phyloP scores from a whole-genome alignment of 2,329 filamentous ascomycete genomes.

The Chaetothyriales sp. region DNA sequence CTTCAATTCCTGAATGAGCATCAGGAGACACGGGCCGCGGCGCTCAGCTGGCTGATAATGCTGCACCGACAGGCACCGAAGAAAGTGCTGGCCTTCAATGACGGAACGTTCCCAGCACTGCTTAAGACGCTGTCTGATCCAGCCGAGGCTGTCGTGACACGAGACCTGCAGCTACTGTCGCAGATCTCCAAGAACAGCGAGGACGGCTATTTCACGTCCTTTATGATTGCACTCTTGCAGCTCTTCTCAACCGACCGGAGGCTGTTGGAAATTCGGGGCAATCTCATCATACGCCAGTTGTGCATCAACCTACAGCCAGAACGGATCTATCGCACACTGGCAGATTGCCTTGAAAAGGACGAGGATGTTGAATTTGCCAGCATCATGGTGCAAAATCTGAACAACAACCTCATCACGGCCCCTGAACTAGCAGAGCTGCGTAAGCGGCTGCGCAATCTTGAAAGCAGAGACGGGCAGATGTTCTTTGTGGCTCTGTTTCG shows the following conservation, averaged over 20 bases:
- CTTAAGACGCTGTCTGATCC: constrained; percentile 94
- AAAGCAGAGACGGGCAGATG: constrained; percentile 85
- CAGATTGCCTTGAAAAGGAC: constrained; percentile 92
- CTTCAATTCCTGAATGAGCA: constrained; percentile 91
- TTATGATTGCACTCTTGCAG: constrained; percentile 93
- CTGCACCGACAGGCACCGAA: constrained; percentile 85
- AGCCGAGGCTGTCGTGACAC: constrained; percentile 86
- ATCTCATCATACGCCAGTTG: constrained; percentile 88
- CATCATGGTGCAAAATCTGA: constrained; percentile 98
- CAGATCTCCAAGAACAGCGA: constrained; percentile 95
- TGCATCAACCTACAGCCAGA: constrained; percentile 88
- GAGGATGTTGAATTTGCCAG: constrained; percentile 97
- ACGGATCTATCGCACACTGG: constrained; percentile 85
- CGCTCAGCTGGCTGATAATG: constrained; percentile 94
- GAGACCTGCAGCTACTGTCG: constrained; percentile 81
- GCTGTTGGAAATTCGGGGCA: constrained; percentile 79
- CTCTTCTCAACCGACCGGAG: constrained; percentile 89
- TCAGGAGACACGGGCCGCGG: constrained; percentile 85
- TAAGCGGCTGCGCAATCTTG: constrained; percentile 76
- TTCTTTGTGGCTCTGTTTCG: constrained; percentile 91
- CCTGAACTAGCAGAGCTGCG: constrained; percentile 83
- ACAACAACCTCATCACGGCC: constrained; percentile 96
- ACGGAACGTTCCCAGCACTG: constrained; percentile 88
- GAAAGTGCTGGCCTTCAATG: constrained; percentile 88
- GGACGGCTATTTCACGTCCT: constrained; percentile 92